Evolutionary conservation across 306 rosid species (phyloP).

Genomic region (Ammopiptanthus mongolicus): DNA sequence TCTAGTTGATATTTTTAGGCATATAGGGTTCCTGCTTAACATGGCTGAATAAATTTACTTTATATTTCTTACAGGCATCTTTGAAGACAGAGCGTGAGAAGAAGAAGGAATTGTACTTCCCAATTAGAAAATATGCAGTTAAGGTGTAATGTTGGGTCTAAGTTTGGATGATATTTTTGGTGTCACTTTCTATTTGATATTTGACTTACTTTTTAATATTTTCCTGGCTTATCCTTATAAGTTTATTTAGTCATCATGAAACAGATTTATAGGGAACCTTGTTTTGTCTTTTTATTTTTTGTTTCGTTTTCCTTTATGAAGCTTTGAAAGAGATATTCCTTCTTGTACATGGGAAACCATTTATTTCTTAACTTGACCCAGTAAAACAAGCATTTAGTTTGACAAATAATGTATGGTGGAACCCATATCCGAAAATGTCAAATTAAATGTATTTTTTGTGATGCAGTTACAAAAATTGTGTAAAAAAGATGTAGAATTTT

Average conservation of each 20-base stretch:
- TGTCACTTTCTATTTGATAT: no score
- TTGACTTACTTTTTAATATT: no score
- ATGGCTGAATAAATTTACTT: background rate
- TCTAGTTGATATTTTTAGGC: background rate
- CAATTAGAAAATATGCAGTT: slow-evolving; percentile 58
- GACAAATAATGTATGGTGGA: no score
- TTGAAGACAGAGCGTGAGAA: slow-evolving; percentile 52
- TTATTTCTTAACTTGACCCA: no score
- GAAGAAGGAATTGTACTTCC: slow-evolving; percentile 55
- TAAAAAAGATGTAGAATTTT: no score
- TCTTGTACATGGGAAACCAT: background rate
- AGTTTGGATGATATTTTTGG: background rate
- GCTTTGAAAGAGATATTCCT: background rate
- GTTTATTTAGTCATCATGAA: background rate
- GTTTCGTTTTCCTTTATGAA: background rate
- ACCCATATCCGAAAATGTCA: no score
- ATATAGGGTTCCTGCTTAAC: background rate
- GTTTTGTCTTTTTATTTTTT: background rate
- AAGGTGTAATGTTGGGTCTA: slow-evolving; percentile 35
- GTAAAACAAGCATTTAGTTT: no score
- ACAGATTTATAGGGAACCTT: background rate
- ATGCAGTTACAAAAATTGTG: background rate
- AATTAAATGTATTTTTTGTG: background rate
- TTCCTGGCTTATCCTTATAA: background rate
- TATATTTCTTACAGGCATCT: slow-evolving; percentile 34